Conservation (phyloP, 2,329 filamentous ascomycete species). For the Monosporascus cannonballus region DNA sequence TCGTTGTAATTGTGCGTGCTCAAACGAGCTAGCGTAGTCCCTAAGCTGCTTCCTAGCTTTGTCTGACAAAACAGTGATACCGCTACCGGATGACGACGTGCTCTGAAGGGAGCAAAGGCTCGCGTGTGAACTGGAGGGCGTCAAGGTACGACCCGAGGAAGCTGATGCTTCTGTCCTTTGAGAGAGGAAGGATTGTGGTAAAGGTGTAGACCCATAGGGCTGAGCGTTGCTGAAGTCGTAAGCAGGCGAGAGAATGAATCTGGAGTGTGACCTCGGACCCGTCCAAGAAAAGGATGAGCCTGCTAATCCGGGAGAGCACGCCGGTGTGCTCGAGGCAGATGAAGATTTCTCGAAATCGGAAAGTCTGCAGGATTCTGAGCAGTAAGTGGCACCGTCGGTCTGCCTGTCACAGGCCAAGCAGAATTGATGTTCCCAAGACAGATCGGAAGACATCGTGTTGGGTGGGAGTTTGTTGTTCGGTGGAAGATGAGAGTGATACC, state of each 20-base stretch:
- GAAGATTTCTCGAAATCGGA: slow-evolving; percentile 74
- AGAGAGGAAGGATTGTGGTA: slow-evolving; percentile 34
- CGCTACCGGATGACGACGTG: slow-evolving; percentile 46
- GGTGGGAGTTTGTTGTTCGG: slow-evolving; percentile 13
- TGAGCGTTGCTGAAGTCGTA: slow-evolving; percentile 67
- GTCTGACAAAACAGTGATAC: slow-evolving; percentile 58
- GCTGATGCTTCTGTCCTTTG: slow-evolving; percentile 23
- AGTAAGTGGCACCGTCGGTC: slow-evolving; percentile 76
- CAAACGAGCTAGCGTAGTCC: slow-evolving; percentile 83
- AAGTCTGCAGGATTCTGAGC: slow-evolving; percentile 84
- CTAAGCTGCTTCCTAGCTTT: slow-evolving; percentile 74
- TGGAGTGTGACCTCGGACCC: slow-evolving; percentile 32
- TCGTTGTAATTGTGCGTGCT: slow-evolving; percentile 63
- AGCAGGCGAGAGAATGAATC: slow-evolving; percentile 66
- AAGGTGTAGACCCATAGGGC: slow-evolving; percentile 47
- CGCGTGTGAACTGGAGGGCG: slow-evolving; percentile 73
- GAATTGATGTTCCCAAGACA: slow-evolving; percentile 78
- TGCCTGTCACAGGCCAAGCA: slow-evolving; percentile 92
- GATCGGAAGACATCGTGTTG: slow-evolving; percentile 45
- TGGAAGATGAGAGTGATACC: slow-evolving; percentile 7
- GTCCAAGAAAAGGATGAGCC: slow-evolving; percentile 47
- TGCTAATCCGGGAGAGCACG: slow-evolving; percentile 50
- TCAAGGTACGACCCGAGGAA: slow-evolving; percentile 41
- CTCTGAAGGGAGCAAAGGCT: slow-evolving; percentile 77
- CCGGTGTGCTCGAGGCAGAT: slow-evolving; percentile 47